These are phyloP conservation scores for Plasmodium cynomolgi DNA, from an alignment of 169 alveolate genomes.

Conservation along the genomic window DNA sequence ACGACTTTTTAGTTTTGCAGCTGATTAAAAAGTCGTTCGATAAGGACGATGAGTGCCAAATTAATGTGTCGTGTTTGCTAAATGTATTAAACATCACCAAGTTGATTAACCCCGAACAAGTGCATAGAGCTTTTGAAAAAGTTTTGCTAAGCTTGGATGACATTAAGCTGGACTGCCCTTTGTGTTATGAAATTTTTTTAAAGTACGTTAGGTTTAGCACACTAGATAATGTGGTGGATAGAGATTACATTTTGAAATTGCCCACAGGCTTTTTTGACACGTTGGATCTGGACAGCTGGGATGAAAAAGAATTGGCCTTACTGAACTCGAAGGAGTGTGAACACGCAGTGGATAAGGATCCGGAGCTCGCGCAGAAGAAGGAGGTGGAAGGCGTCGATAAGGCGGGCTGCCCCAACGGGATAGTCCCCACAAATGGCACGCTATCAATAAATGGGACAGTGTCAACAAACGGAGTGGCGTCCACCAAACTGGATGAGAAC, in stretches of 20 bases:
- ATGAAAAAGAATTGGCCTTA: slow-evolving; percentile 14
- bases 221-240: slow-evolving; percentile 60
- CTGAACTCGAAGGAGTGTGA: slow-evolving; percentile 3
- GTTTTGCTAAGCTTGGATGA: slow-evolving; percentile 65
- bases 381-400: neutral
- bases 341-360: neutral
- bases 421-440: neutral
- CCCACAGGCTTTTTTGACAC: slow-evolving; percentile 58
- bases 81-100: slow-evolving; percentile 55
- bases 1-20: slow-evolving; percentile 65
- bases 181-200: slow-evolving; percentile 66
- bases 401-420: neutral
- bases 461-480: neutral
- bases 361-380: neutral
- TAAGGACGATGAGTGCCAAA: slow-evolving; percentile 61
- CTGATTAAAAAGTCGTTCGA: slow-evolving; percentile 61
- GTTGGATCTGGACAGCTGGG: slow-evolving; percentile 7
- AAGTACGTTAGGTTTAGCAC: slow-evolving; percentile 67
- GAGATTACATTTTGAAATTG: slow-evolving; percentile 55
- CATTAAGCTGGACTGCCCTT: slow-evolving; percentile 71
- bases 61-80: slow-evolving; percentile 66
- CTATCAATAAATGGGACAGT: neutral
- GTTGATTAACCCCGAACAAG: slow-evolving; percentile 62
- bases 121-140: slow-evolving; percentile 74
- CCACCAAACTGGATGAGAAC: neutral